Evolutionary conservation across 306 rosid genomes (phyloP), one percentile per base, ranked within the genome.

Genomic region (Castanopsis chinensis): DNA sequence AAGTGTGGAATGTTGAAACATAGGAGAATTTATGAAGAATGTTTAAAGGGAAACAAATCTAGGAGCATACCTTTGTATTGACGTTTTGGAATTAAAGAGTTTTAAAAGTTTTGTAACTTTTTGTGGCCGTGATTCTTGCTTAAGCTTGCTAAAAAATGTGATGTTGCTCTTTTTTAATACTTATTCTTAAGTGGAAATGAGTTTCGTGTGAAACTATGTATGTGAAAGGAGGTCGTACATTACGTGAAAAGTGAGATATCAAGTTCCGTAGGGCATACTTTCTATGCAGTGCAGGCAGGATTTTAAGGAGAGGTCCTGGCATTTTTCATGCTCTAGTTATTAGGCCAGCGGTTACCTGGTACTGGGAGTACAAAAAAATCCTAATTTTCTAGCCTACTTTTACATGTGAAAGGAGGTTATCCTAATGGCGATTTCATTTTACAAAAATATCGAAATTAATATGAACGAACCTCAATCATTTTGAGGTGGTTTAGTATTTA

Each of bases 41-140:
- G 41, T 5, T 61, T 12, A 49, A 49, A 49, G 5, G 53, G 17
- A 49, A 49, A 3, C 53, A 49, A 49, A 49, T 13, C 53, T 49
- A 49, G 53, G 15, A 49, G 17, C 53, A 11, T 10, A 49, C 3
- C 37, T 27, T 4, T 61, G 5, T 61, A 27, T 13, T 27, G n/a
- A 61, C 5, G 41, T 61, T 61, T 21, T 21, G 15, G 15, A 21
- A 21, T 49, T 49, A 8, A 8, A 57, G 25, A 3, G 10, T 8
- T 3, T 57, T 57, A 7, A 7, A 3, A 8, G 3, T 41, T 8
- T 21, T 57, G 4, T n/a, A 4, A 59, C 67, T 12, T 61, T 21
- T 58, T 28, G 5, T 12, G 69, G 9, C 64, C 72, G n/a, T 58
- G 77, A 43, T 71, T 79, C 77, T 7, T 59, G 82, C 49, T 79